Conservation (phyloP, 306 rosid species). For the Sechiopsis laciniata region DNA sequence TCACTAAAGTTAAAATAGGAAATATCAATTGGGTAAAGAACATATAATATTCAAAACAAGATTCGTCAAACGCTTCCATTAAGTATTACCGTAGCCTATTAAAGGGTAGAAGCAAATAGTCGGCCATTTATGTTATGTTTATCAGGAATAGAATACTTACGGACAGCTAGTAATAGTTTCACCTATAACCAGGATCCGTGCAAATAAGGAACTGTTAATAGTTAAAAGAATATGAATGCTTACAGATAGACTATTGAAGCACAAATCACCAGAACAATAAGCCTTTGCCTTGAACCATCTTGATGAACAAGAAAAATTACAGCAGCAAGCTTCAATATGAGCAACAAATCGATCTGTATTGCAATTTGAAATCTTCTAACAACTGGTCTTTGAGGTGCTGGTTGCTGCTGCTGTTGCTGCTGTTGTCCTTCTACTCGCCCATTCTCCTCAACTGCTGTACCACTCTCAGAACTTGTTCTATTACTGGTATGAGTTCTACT, state of each 20-base stretch:
- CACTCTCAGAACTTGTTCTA: constrained; percentile 54
- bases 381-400: constrained; percentile 74
- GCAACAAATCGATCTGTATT: constrained; percentile 81
- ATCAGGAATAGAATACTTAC: neutral
- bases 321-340: constrained; percentile 88
- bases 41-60: no score
- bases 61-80: neutral
- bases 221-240: constrained; percentile 28
- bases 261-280: constrained; percentile 62
- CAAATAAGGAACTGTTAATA: constrained; percentile 5
- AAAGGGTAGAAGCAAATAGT: neutral
- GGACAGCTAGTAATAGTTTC: neutral
- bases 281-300: constrained; percentile 96
- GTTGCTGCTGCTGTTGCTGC: constrained; percentile 71
- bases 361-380: constrained; percentile 88
- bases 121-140: neutral
- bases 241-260: constrained; percentile 83
- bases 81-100: neutral
- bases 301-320: constrained; percentile 88
- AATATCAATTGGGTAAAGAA: neutral
- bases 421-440: constrained; percentile 67
- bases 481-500: constrained; percentile 30
- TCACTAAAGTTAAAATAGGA: no score
- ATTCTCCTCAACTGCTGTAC: constrained; percentile 49
- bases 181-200: neutral